Base-by-base conservation (phyloP, 73 alveolate species). In the Blepharisma japonicum region DNA sequence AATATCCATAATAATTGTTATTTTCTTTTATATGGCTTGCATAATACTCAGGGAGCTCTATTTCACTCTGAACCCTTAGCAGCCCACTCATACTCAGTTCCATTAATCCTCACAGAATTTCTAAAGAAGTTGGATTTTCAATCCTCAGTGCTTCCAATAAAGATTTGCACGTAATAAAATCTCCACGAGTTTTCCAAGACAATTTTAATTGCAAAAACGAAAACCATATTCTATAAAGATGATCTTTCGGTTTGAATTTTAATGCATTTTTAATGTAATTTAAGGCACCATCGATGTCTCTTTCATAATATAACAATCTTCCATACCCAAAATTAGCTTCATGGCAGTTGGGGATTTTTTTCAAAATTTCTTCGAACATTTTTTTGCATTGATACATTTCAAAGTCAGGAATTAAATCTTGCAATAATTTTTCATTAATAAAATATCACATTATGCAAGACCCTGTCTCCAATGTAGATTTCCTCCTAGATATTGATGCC, bases 1-100 rank as follows among this genome's bases (percentile, higher is more conserved):
- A 42, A 72, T 87, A 87, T 20, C 94, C 94, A 6, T 76, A 14
- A 55, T 87, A 87, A 38, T 50, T 42, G 45, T 79, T 80, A 2
- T 45, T 14, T 49, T 83, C 42, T 67, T 87, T 71, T 20, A 87
- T 77, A 42, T 79, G 56, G 5, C 68, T 46, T 0, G 94, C 94
- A 55, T 66, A 81, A 47, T 77, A 86, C 54, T 87, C 79, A 61
- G 74, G 74, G 47, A 61, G 39, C 23, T 61, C 74, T 18, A 61
- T 61, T 25, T 61, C 74, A 2, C 14, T 25, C 23, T 39, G 14
- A 61, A 61, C 74, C 46, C 23, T 61, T 9, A 61, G 46, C 42
- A 32, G 42, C 42, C 42, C 42, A 32, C 42, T 32, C 42, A 32
- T 32, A 3, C 42, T 32, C 42, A 32, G 42, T 32, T 32, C 42